Evolutionary conservation across 768 basidiomycete species (phyloP).

Genomic region (Sporobolomyces pararoseus): DNA sequence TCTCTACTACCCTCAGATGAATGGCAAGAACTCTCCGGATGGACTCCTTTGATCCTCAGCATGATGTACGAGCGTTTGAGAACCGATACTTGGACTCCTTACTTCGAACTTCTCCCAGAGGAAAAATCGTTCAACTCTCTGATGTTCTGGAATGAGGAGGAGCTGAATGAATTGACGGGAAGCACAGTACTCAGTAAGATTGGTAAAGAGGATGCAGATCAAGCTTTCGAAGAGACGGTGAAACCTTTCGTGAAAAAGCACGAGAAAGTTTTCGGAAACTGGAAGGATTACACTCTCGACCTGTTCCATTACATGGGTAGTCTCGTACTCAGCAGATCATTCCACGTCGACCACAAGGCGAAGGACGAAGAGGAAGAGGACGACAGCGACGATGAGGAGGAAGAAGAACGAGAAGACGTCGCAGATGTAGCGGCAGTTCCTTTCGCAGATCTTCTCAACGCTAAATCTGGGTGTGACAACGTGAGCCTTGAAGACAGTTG

Average conservation of each 20-base stretch:
- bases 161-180: conserved; percentile 70
- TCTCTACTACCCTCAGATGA: conserved; percentile 58
- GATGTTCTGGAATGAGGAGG: conserved; percentile 84
- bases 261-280: conserved; percentile 63
- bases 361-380: conserved; percentile 49
- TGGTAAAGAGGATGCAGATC: conserved; percentile 75
- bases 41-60: conserved; percentile 82
- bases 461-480: conserved; percentile 76
- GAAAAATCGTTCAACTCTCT: conserved; percentile 68
- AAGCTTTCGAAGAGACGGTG: conserved; percentile 64
- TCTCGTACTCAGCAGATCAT: conserved; percentile 85
- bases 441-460: conserved; percentile 93
- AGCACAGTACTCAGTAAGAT: conserved; percentile 87
- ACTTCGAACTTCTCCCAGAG: conserved; percentile 69
- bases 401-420: conserved; percentile 48
- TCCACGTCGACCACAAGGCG: conserved; percentile 62
- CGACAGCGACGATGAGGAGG: conserved; percentile 38
- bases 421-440: conserved; percentile 85
- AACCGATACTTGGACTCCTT: conserved; percentile 62
- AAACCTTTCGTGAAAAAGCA: conserved; percentile 68
- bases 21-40: conserved; percentile 68
- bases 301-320: conserved; percentile 86
- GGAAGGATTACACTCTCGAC: conserved; percentile 61
- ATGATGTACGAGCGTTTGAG: conserved; percentile 87
- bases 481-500: no score